Evolutionary conservation across 257 asterid species (phyloP).

Genomic region (Rauvolfia tetraphylla): DNA sequence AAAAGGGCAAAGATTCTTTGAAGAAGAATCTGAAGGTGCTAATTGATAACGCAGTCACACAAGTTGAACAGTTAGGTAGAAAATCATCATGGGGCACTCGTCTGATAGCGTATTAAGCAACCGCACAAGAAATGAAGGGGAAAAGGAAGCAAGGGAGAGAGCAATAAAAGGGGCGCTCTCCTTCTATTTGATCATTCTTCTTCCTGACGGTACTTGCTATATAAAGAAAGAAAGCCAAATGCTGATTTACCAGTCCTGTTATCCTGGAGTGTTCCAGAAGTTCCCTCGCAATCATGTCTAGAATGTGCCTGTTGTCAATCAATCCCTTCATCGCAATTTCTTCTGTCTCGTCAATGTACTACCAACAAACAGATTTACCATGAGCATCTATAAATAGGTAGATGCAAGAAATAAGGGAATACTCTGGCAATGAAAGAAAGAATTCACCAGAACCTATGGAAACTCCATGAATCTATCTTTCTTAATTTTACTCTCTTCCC

Average conservation of each 20-base stretch:
- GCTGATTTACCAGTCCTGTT: constrained; percentile 73
- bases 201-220: not conserved
- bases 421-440: constrained; percentile 17
- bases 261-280: constrained; percentile 73
- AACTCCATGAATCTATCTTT: not conserved
- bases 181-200: constrained; percentile 9
- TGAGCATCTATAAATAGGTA: not conserved
- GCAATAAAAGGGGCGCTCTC: not conserved
- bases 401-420: constrained; percentile 12
- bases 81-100: not conserved
- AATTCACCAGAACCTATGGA: not conserved
- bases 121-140: not conserved
- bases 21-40: not conserved
- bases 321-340: constrained; percentile 91
- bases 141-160: not conserved
- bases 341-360: constrained; percentile 95
- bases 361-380: constrained; percentile 23
- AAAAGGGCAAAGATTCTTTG: not conserved
- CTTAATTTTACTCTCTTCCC: not conserved
- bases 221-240: constrained; percentile 11
- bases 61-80: not conserved
- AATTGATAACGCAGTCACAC: not conserved
- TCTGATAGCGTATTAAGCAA: not conserved
- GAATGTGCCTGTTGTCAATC: constrained; percentile 69
- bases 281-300: constrained; percentile 62